Conservation (phyloP, 192 early-diverging fungal species). For the Dissophora globulifera region DNA sequence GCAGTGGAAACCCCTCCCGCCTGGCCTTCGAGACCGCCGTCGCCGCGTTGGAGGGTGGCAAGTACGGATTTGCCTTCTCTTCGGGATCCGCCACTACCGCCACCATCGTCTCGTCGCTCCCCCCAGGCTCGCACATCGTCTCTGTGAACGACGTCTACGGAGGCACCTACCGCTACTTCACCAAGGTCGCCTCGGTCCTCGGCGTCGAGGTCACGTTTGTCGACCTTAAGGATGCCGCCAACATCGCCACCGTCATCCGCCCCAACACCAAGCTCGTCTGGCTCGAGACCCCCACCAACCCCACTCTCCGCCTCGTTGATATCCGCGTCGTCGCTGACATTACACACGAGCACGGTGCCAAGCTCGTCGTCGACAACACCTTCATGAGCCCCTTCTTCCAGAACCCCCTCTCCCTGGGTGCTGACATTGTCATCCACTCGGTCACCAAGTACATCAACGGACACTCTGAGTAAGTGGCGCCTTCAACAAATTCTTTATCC, state of each 20-base stretch:
- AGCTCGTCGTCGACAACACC: conserved; percentile 87
- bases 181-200: conserved; percentile 77
- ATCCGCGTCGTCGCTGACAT: conserved; percentile 74
- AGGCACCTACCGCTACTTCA: conserved; percentile 90
- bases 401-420: conserved; percentile 89
- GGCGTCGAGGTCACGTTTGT: conserved; percentile 83
- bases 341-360: conserved; percentile 70
- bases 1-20: conserved; percentile 84
- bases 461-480: conserved; percentile 81
- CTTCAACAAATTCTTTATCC: too few species aligned
- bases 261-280: conserved; percentile 85
- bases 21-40: conserved; percentile 84
- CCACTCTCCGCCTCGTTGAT: conserved; percentile 84
- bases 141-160: conserved; percentile 93
- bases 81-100: conserved; percentile 90
- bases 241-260: conserved; percentile 70
- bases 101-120: conserved; percentile 77
- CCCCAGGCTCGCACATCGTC: conserved; percentile 78
- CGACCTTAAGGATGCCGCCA: conserved; percentile 73
- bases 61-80: conserved; percentile 86
- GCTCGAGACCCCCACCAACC: conserved; percentile 92
- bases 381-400: conserved; percentile 92
- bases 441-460: conserved; percentile 99
- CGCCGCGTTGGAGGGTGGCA: conserved; percentile 90
- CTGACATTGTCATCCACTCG: conserved; percentile 98